Evolutionary conservation across 192 early-diverging fungal species (phyloP).

Genomic region (Linnemannia hyalina): DNA sequence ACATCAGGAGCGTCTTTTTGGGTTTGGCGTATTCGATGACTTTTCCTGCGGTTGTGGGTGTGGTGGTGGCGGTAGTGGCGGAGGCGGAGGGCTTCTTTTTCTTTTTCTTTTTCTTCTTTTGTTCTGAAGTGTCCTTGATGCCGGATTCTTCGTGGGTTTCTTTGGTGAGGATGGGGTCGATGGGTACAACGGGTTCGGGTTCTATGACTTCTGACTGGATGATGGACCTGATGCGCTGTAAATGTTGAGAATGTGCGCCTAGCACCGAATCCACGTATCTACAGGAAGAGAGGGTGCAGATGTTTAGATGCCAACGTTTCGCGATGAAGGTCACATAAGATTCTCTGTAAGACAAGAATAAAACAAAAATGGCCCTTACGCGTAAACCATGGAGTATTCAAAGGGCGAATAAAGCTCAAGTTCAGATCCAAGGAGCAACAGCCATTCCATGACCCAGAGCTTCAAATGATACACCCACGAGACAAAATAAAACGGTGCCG

Average conservation of each 20-base stretch:
- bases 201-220: conserved; percentile 4
- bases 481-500: conserved; percentile 67
- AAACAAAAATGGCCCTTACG: conserved; percentile 47
- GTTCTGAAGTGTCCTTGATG: not conserved
- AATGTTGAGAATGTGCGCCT: conserved; percentile 46
- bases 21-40: conserved; percentile 4
- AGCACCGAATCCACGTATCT: conserved; percentile 57
- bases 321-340: not conserved
- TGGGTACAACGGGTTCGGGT: not conserved
- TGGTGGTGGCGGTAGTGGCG: not conserved
- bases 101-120: conserved; percentile 50
- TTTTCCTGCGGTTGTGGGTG: not conserved
- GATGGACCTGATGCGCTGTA: conserved; percentile 33
- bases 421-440: conserved; percentile 75
- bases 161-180: not conserved
- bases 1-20: not conserved
- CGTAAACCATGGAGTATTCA: conserved; percentile 75
- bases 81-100: conserved; percentile 23
- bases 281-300: not conserved
- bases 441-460: conserved; percentile 65
- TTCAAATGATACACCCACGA: conserved; percentile 77
- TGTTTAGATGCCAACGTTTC: not conserved
- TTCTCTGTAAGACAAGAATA: not conserved
- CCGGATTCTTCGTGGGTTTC: not conserved
- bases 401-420: conserved; percentile 74